Evolutionary conservation across 2,329 filamentous ascomycete genomes (phyloP).

Genomic region (Coniochaeta sp.): DNA sequence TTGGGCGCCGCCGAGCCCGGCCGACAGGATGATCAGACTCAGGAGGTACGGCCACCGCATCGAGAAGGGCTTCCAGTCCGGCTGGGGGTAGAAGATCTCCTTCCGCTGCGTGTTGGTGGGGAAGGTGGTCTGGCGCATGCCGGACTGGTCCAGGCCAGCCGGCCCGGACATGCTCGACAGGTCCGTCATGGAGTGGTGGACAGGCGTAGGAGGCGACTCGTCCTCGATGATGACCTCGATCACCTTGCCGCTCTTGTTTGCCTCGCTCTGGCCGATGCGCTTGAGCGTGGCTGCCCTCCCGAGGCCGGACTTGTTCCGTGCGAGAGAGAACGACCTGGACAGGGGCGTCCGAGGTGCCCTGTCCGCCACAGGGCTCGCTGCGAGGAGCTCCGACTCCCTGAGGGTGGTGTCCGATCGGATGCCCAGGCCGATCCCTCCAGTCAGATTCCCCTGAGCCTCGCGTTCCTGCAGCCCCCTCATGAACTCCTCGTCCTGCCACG

Average conservation of each 20-base stretch:
- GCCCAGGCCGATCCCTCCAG: conserved; percentile 50
- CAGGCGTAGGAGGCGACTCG: conserved; percentile 3
- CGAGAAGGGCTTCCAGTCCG: conserved; percentile 59
- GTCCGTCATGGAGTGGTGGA: conserved; percentile 32
- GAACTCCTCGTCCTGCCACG: conserved; percentile 35
- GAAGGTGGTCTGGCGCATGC: conserved; percentile 28
- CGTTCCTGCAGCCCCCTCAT: conserved; percentile 37
- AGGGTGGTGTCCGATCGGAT: conserved; percentile 39
- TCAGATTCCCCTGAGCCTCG: conserved; percentile 47
- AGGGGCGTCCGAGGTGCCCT: conserved; percentile 15
- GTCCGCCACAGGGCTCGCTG: conserved; percentile 23
- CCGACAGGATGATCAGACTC: conserved; percentile 44
- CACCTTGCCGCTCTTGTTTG: conserved; percentile 51
- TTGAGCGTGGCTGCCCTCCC: conserved; percentile 32
- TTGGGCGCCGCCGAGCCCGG: conserved; percentile 41
- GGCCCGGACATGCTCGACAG: conserved; percentile 43
- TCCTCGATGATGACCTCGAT: conserved; percentile 50
- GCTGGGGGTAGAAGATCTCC: conserved; percentile 52
- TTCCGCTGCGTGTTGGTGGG: conserved; percentile 28
- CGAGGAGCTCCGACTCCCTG: conserved; percentile 41
- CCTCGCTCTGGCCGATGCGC: conserved; percentile 47
- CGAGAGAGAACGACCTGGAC: conserved; percentile 29
- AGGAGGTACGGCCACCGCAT: conserved; percentile 57
- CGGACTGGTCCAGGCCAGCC: conserved; percentile 15
- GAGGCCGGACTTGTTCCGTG: conserved; percentile 7